A percentile compares a stretch with the other conserved stretches of the same genome.
Evolutionary conservation across 148 eudicot genomes (phyloP).

Genomic region (Silene uniflora): DNA sequence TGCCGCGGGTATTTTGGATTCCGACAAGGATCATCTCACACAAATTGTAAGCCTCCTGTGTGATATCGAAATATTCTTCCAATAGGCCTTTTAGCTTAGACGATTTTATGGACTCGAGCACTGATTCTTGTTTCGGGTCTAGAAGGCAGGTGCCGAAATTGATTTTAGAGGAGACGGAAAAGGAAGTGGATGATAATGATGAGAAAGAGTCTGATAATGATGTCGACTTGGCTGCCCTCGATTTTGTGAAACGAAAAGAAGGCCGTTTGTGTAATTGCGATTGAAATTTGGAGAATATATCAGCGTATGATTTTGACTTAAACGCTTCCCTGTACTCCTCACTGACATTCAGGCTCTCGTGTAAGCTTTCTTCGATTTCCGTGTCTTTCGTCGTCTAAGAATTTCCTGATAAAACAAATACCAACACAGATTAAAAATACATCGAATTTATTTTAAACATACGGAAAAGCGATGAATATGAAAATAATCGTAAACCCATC

Average conservation of each 20-base stretch:
- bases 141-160: conserved; percentile 36
- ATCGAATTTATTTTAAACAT: too few species aligned
- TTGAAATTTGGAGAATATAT: conserved; percentile 34
- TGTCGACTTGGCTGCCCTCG: too few species aligned
- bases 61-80: conserved; percentile 45
- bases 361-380: conserved; percentile 10
- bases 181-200: background rate
- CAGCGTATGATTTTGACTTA: conserved; percentile 30
- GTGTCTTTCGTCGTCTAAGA: conserved; percentile 15
- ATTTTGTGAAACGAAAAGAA: too few species aligned
- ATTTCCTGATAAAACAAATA: conserved; percentile 21
- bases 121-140: conserved; percentile 49
- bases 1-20: conserved; percentile 41
- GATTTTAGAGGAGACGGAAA: conserved; percentile 5
- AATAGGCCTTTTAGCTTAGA: conserved; percentile 39
- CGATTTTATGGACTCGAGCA: conserved; percentile 27
- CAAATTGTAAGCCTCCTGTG: conserved; percentile 42
- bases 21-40: conserved; percentile 50
- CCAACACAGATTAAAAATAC: too few species aligned
- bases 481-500: too few species aligned
- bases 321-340: conserved; percentile 39
- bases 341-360: conserved; percentile 29
- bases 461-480: too few species aligned
- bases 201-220: background rate
- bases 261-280: too few species aligned